Base-by-base conservation (phyloP, 139 green algal species). In the Marvania coccoides region DNA sequence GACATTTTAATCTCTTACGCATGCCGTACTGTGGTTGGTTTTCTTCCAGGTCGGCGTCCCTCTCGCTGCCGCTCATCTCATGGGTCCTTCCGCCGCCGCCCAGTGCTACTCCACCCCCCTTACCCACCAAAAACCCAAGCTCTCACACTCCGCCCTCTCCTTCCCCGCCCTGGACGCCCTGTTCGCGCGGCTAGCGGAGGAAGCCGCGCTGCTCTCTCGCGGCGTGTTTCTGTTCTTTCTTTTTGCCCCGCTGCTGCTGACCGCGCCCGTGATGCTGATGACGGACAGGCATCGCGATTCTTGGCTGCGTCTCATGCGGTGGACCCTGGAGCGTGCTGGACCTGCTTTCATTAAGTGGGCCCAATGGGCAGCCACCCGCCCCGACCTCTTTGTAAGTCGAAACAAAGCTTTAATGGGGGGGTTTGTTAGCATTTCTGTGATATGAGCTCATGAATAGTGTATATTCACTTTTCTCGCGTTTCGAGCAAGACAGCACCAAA, bases 311-410 rank as follows among this genome's bases (percentile, higher is more conserved):
- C 81, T 95, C 26, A 48, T 95, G 65, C 47, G 66, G 2, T 91
- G 87, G 81, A 96, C 87, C 7, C 70, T 94, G 40, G 86, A 92
- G 72, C 45, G 63, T 5, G 70, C 81, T 56, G 83, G 92, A 28
- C 83, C 92, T 2, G 89, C 89, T 0, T 90, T 87, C 69, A 90
- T 95, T 46, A 95, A 95, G 75, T 95, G 88, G 88, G 88, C 83
- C 3, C 88, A 95, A 80, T 95, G 88, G 88, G 85, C 88, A 9
- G 82, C 84, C 35, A 90, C 88, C 9, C 73, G 88, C 31, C 77
- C 80, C 19, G 88, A 95, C 72, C 24, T 85, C 73, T 74, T 95
- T 56, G n/a, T n/a, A n/a, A n/a, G n/a, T n/a, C 24, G 83, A n/a
- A n/a, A n/a, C n/a, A n/a, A n/a, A n/a, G n/a, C n/a, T n/a, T n/a